Evolutionary conservation across 495 filamentous ascomycete species (phyloP).

Genomic region (Collariella sp.): DNA sequence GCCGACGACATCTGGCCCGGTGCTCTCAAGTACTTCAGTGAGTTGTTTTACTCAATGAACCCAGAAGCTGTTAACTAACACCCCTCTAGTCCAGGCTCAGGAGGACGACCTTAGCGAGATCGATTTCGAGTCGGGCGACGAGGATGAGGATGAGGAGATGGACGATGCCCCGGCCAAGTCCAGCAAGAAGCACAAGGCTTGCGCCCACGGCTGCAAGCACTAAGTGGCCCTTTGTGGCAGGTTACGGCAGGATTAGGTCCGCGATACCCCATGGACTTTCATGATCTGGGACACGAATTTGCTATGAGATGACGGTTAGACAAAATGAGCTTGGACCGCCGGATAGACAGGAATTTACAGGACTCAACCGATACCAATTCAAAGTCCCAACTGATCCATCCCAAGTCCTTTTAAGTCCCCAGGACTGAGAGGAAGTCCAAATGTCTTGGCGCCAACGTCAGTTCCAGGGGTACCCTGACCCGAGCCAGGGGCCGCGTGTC

Average conservation of each 20-base stretch:
- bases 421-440: not conserved
- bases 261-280: not conserved
- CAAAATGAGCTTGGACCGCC: not conserved
- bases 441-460: constrained; percentile 3
- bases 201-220: constrained; percentile 12
- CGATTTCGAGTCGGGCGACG: constrained; percentile 52
- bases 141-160: constrained; percentile 35
- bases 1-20: constrained; percentile 81
- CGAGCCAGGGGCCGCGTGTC: not conserved
- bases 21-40: constrained; percentile 86
- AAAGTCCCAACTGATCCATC: too few species aligned
- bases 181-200: constrained; percentile 40
- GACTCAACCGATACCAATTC: too few species aligned
- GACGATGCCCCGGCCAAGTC: constrained; percentile 33
- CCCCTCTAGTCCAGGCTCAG: constrained; percentile 49
- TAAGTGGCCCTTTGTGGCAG: not conserved
- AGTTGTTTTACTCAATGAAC: constrained; percentile 27
- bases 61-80: not conserved
- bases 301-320: constrained; percentile 4
- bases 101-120: constrained; percentile 50
- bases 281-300: constrained; percentile 1
- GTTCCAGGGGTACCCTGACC: not conserved
- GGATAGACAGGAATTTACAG: not conserved
- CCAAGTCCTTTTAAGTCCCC: too few species aligned
- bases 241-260: not conserved